Evolutionary conservation across 2,329 filamentous ascomycete species (phyloP).

Genomic region (Conoideocrella luteorostrata): DNA sequence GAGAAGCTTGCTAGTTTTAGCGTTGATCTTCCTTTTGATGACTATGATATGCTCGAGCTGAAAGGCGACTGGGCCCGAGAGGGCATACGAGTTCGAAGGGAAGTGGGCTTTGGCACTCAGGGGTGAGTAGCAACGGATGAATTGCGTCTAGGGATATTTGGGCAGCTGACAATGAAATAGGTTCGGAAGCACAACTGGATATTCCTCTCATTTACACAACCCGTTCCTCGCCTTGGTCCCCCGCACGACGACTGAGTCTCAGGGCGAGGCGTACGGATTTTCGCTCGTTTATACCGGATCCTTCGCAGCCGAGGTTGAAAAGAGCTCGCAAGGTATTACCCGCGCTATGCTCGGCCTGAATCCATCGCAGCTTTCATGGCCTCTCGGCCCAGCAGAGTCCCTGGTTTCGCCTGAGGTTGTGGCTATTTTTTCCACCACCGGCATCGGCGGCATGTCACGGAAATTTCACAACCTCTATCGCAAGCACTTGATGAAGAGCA

Average conservation of each 20-base stretch:
- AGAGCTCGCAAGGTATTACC: conserved; percentile 54
- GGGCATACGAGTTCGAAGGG: conserved; percentile 45
- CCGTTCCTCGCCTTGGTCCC: conserved; percentile 54
- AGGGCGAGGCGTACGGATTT: conserved; percentile 58
- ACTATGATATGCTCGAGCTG: conserved; percentile 56
- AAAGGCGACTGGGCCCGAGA: conserved; percentile 59
- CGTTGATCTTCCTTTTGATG: conserved; percentile 52
- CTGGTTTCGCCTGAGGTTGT: conserved; percentile 58
- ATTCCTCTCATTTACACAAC: conserved; percentile 58
- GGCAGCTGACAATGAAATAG: conserved; percentile 23
- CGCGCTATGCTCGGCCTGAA: conserved; percentile 56
- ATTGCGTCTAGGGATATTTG: no score
- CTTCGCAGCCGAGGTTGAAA: conserved; percentile 55
- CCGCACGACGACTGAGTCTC: conserved; percentile 51
- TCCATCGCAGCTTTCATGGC: conserved; percentile 53
- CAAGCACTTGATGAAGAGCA: conserved; percentile 52
- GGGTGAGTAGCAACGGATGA: no score
- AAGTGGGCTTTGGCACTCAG: conserved; percentile 50
- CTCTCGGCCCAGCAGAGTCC: conserved; percentile 46
- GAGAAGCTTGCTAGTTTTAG: conserved; percentile 55
- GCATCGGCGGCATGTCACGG: conserved; percentile 56
- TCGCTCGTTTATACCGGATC: conserved; percentile 60
- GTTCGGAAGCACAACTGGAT: conserved; percentile 55
- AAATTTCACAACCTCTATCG: conserved; percentile 56
- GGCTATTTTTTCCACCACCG: conserved; percentile 51